These are phyloP conservation scores for Umbelopsis isabellina DNA, from an alignment of 192 early-diverging fungal genomes.

Conservation along the genomic window DNA sequence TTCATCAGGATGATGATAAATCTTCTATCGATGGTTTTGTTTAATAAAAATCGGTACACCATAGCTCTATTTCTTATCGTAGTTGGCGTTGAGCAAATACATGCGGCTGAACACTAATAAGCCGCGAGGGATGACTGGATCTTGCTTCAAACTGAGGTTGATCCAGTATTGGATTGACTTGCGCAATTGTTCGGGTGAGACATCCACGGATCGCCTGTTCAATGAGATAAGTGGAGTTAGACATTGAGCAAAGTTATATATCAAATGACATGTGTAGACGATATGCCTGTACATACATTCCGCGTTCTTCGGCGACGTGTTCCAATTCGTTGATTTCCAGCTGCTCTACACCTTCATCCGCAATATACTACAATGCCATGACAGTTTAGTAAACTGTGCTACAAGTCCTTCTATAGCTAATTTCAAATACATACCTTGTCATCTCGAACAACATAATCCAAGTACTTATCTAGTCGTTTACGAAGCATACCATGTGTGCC, in stretches of 20 bases:
- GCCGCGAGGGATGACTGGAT: constrained; percentile 34
- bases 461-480: constrained; percentile 44
- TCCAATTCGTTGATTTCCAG: constrained; percentile 45
- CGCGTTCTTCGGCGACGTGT: constrained; percentile 54
- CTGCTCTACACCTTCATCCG: constrained; percentile 46
- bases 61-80: constrained; percentile 20
- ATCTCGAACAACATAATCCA: constrained; percentile 49
- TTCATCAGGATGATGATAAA: background rate
- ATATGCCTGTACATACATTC: constrained; percentile 40
- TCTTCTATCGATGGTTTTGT: background rate
- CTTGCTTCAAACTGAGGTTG: constrained; percentile 36
- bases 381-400: background rate
- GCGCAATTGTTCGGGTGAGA: constrained; percentile 42
- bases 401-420: background rate
- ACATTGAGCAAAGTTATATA: background rate
- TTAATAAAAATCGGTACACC: background rate
- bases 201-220: constrained; percentile 43
- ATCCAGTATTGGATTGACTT: constrained; percentile 53
- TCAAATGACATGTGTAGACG: too few species aligned
- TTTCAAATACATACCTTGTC: constrained; percentile 34
- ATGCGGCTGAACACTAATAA: constrained; percentile 56
- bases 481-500: constrained; percentile 52
- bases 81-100: constrained; percentile 56
- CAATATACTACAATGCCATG: constrained; percentile 32
- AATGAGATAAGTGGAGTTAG: background rate